Base-by-base conservation (phyloP, 2,329 filamentous ascomycete genomes). In the Colletotrichum sp. region DNA sequence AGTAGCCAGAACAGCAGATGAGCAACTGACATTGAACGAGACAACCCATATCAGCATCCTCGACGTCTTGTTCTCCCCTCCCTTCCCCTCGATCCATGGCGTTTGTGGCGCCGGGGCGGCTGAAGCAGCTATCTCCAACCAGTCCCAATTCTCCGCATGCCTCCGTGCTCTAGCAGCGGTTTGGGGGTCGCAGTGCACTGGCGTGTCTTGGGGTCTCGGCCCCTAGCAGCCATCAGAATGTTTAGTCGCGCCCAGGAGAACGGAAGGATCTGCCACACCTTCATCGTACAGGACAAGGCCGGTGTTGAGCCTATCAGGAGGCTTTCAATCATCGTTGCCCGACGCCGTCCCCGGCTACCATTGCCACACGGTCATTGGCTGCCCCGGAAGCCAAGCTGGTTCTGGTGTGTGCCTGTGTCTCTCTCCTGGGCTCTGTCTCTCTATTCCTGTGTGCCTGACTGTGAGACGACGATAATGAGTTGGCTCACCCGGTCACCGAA, bases 81-180 rank as follows among this genome's bases (percentile, higher is more conserved):
- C 24, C 34, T 30, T 39, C 49, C 39, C 21, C 21, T 60, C 44
- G 59, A 65, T 74, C 64, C 49, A 57, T 65, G 49, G 70, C 63
- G 64, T 60, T 75, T 55, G 73, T 69, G 65, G 69, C 69, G 72
- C 59, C 32, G 39, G 59, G 71, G 65, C 34, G 74, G 66, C 75
- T 71, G 72, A 77, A 55, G 71, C 60, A 71, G 71, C 67, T 55
- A 75, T 77, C 66, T 71, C 75, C 71, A 71, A 63, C 62, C 66
- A 77, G 66, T 63, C 60, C 52, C 65, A 36, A 75, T 75, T 60
- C 60, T 75, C 60, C 52, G 59, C 71, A 67, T 60, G 66, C 30
- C 21, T 62, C 30, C 28, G 52, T 52, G 69, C 55, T 30, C 63
- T 21, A 30, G 49, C 55, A 69, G 57, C 57, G 28, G 21, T 39